These are phyloP conservation scores for Tetrahymena thermophila DNA, from an alignment of 73 alveolate species.

Conservation along the genomic window DNA sequence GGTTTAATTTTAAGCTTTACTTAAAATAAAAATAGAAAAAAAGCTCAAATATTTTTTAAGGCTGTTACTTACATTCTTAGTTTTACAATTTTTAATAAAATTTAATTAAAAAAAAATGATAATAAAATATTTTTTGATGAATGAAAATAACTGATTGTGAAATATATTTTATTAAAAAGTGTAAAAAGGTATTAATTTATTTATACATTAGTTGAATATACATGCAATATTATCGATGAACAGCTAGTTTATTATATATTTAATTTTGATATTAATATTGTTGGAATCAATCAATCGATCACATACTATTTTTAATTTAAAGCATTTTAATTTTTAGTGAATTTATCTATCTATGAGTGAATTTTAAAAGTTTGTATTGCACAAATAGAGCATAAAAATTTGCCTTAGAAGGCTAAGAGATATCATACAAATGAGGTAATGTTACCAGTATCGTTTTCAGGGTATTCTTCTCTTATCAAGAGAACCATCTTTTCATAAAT, in stretches of 20 bases:
- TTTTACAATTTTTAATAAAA: no score
- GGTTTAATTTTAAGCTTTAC: no score
- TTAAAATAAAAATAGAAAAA: no score
- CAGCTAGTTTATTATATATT: not conserved
- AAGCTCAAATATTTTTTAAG: no score
- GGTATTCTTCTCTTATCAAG: not conserved
- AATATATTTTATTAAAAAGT: not conserved
- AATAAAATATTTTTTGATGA: not conserved
- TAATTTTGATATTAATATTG: not conserved
- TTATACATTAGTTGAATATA: not conserved
- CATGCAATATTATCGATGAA: not conserved
- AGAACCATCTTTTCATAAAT: not conserved
- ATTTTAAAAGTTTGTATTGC: not conserved
- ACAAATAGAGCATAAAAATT: not conserved
- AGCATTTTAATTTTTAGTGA: not conserved
- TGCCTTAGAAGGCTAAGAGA: no score
- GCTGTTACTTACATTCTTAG: no score
- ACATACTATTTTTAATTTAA: no score
- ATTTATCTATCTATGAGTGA: not conserved
- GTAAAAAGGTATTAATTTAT: not conserved
- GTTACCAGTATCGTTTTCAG: not conserved
- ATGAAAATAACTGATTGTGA: not conserved
- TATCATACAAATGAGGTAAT: not conserved
- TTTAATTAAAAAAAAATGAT: no score
- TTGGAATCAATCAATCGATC: not conserved